These are phyloP conservation scores for Warburgia ugandensis DNA, from an alignment of 164 flowering plant genomes.

Conservation along the genomic window DNA sequence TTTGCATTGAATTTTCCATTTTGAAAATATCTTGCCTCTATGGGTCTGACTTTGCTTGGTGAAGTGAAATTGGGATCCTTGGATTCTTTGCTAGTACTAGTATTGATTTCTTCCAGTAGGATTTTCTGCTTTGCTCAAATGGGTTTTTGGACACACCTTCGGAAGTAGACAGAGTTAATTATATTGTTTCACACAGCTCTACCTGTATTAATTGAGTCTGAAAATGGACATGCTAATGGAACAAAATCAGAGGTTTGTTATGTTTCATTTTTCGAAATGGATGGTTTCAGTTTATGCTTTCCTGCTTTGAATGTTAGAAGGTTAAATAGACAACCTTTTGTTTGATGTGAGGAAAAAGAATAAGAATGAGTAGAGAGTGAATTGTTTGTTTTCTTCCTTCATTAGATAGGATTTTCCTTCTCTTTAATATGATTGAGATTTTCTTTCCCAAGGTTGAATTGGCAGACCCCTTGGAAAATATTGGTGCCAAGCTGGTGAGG, in stretches of 20 bases:
- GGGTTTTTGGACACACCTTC: too few relatives aligned
- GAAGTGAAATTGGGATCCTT: neutral
- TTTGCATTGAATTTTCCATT: neutral
- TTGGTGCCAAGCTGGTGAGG: constrained; percentile 80
- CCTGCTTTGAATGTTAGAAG: neutral
- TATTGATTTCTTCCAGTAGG: too few relatives aligned
- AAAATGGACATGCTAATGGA: too few relatives aligned
- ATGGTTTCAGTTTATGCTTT: neutral
- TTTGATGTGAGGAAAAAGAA: neutral
- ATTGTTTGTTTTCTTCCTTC: neutral
- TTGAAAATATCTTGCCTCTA: neutral
- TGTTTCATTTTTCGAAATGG: too few relatives aligned
- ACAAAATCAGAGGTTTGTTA: too few relatives aligned
- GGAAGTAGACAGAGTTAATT: too few relatives aligned
- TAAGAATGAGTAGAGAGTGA: neutral
- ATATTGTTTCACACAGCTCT: too few relatives aligned
- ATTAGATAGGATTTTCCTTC: neutral
- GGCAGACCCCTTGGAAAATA: constrained; percentile 85
- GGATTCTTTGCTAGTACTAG: too few relatives aligned
- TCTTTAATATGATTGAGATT: constrained; percentile 3
- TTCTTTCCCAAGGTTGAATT: constrained; percentile 49
- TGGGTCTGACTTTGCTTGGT: neutral
- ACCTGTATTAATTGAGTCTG: too few relatives aligned
- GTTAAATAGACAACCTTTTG: neutral
- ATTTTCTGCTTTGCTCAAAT: too few relatives aligned